Evolutionary conservation across 2,329 filamentous ascomycete species (phyloP).

Genomic region (Zelopaecilomyces penicillatus): DNA sequence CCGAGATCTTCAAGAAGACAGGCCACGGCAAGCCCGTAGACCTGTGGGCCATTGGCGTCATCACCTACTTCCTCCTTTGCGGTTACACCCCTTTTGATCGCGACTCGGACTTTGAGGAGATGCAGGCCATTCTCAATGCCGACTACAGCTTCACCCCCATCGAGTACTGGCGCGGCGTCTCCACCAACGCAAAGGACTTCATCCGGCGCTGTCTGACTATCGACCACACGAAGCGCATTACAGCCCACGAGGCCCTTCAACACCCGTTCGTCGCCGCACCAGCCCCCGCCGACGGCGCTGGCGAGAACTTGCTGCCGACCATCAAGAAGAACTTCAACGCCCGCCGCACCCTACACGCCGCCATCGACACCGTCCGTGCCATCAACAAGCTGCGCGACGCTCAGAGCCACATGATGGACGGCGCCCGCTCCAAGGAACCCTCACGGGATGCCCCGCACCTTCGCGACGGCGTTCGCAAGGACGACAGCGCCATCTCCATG

Average conservation of each 20-base stretch:
- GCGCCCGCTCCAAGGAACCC: conserved; percentile 45
- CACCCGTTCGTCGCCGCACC: conserved; percentile 56
- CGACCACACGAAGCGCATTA: conserved; percentile 80
- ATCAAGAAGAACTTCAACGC: conserved; percentile 72
- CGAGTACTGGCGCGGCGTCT: conserved; percentile 96
- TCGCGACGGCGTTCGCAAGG: conserved; percentile 23
- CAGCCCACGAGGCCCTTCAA: conserved; percentile 68
- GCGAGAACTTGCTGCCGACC: conserved; percentile 56
- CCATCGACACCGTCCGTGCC: conserved; percentile 62
- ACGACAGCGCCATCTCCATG: conserved; percentile 38
- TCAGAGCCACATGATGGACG: conserved; percentile 46
- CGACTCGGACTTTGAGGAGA: conserved; percentile 95
- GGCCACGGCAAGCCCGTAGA: conserved; percentile 97
- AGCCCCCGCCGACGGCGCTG: conserved; percentile 37
- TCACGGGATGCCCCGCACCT: conserved; percentile 22
- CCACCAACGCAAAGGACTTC: conserved; percentile 77
- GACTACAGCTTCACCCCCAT: conserved; percentile 92
- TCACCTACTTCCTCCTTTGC: conserved; percentile 96
- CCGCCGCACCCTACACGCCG: conserved; percentile 57
- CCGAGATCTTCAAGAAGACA: conserved; percentile 98
- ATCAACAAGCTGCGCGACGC: conserved; percentile 64
- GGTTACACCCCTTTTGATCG: conserved; percentile 98
- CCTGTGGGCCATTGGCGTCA: conserved; percentile 96
- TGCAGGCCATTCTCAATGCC: conserved; percentile 95
- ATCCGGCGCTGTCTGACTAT: conserved; percentile 87